Conservation (phyloP, 2,329 filamentous ascomycete species). For the Sarocladium brachiariae region DNA sequence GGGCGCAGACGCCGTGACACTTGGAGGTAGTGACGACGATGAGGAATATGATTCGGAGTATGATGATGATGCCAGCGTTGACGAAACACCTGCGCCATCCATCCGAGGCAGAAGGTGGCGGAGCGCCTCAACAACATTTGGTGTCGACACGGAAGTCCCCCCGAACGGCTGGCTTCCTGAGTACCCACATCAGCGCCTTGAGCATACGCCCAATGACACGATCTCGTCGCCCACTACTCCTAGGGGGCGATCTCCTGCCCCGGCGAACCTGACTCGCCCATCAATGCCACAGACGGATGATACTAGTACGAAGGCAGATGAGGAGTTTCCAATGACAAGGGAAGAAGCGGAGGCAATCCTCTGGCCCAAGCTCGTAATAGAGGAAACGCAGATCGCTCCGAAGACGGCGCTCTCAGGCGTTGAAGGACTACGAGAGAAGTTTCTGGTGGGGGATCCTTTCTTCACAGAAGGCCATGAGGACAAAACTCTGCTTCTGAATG, state of each 20-base stretch:
- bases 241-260: slow-evolving; percentile 1
- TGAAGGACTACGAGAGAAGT: slow-evolving; percentile 32
- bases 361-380: slow-evolving; percentile 27
- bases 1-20: slow-evolving; percentile 21
- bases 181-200: background rate
- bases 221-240: slow-evolving; percentile 3
- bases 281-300: slow-evolving; percentile 9
- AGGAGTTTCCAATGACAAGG: slow-evolving; percentile 29
- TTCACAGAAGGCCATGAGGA: slow-evolving; percentile 27
- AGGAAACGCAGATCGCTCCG: background rate
- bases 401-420: slow-evolving; percentile 12
- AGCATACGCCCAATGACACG: background rate
- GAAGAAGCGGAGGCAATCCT: slow-evolving; percentile 33
- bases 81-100: slow-evolving; percentile 14
- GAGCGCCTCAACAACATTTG: background rate
- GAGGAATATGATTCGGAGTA: slow-evolving; percentile 13
- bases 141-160: slow-evolving; percentile 15
- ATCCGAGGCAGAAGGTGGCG: slow-evolving; percentile 10
- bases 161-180: slow-evolving; percentile 11
- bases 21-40: slow-evolving; percentile 21
- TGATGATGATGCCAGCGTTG: slow-evolving; percentile 14
- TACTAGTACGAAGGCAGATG: slow-evolving; percentile 14
- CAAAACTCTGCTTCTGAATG: slow-evolving; percentile 29
- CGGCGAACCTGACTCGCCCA: background rate
- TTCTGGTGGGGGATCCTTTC: slow-evolving; percentile 27